Evolutionary conservation across 768 basidiomycete genomes (phyloP), one percentile per base, ranked within the genome.

Genomic region (Podaxis rugospora): DNA sequence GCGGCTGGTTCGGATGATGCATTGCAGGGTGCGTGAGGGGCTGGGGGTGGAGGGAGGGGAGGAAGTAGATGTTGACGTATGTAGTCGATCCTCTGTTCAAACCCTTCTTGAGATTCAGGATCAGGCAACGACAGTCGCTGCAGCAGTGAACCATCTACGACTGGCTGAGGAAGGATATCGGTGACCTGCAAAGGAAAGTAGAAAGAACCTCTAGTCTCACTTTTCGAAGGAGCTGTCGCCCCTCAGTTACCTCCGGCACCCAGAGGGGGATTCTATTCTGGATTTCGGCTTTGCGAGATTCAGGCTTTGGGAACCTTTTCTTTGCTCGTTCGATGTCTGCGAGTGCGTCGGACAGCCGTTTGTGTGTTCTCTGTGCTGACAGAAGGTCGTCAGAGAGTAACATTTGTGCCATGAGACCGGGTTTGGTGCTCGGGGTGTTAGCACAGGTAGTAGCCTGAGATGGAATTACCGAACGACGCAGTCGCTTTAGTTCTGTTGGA

Each of bases 401-500:
- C 18, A 23, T 3, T n/a, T 25, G 9, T 23, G 47, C 16, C 3
- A 32, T 7, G 28, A 42, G 18, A 40, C 14, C 27, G 2, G 50
- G 14, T 18, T 37, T 13, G 5, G 35, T 11, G n/a, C 9, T 27
- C 6, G 42, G 5, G 32, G 18, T 39, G 11, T 56, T 16, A 1
- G 13, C 54, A 37, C 14, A 32, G 3, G 13, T 36, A 54, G n/a
- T 25, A n/a, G 56, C 61, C 42, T 44, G 42, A 32, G 32, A 9
- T 44, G 42, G 18, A 39, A 58, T 7, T 4, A 77, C 28, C 2
- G 72, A 65, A 51, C 67, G 70, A 1, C 72, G 68, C 11, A 79
- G 63, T 60, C 70, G 71, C 36, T 72, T 71, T 11, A 80, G 56
- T 46, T 74, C 63, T 0, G 68, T 59, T 0, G 79, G 81, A 59